Conservation (phyloP, 108 stramenopile species). For the Nitzschia sp. region DNA sequence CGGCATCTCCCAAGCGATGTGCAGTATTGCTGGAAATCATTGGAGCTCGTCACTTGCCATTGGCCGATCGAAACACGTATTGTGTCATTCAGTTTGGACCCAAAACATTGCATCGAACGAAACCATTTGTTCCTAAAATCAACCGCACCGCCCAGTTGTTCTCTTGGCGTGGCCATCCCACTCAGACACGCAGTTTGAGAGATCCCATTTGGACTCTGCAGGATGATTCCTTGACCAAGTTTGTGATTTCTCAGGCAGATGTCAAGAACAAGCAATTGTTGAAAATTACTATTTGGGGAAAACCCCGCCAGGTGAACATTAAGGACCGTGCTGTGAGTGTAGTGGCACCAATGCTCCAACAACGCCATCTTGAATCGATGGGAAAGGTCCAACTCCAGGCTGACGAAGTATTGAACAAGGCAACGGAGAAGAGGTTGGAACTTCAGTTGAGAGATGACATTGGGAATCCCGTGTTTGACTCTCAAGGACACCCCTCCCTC, state of each 20-base stretch:
- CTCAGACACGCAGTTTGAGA: constrained; percentile 1
- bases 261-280: constrained; percentile 21
- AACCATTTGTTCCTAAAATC: constrained; percentile 12
- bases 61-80: constrained; percentile 27
- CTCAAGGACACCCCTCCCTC: constrained; percentile 1
- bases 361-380: constrained; percentile 11
- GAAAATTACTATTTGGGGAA: constrained; percentile 26
- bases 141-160: neutral
- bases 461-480: constrained; percentile 5
- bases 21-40: constrained; percentile 25
- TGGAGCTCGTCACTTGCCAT: constrained; percentile 21
- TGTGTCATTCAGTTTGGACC: constrained; percentile 32
- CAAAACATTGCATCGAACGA: constrained; percentile 29
- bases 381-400: constrained; percentile 25
- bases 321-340: neutral
- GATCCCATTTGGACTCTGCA: constrained; percentile 37
- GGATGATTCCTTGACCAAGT: constrained; percentile 12
- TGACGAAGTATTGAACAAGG: constrained; percentile 2
- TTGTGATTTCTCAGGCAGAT: constrained; percentile 17
- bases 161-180: neutral
- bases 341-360: neutral
- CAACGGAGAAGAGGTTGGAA: constrained; percentile 20
- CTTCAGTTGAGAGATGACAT: constrained; percentile 29
- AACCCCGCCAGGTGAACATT: constrained; percentile 2
- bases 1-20: neutral